These are phyloP conservation scores for Taphrina deformans DNA, from an alignment of 1,139 yeast species.

Conservation along the genomic window DNA sequence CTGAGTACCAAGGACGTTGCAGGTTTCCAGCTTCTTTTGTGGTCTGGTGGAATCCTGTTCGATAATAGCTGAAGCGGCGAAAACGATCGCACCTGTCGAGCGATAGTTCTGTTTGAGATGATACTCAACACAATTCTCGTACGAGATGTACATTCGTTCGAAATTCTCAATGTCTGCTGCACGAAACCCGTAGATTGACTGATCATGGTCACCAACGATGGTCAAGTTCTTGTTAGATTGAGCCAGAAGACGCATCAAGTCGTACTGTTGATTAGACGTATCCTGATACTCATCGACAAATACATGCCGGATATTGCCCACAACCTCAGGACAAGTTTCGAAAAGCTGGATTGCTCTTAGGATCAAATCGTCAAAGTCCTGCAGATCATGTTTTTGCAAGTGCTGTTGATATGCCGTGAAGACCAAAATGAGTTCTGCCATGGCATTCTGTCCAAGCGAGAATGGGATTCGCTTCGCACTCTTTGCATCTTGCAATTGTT, in stretches of 20 bases:
- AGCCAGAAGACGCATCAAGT: constrained; percentile 63
- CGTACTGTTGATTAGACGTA: constrained; percentile 74
- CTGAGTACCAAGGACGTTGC: constrained; percentile 46
- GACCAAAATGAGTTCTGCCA: constrained; percentile 40
- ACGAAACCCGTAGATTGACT: constrained; percentile 85
- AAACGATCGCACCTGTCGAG: constrained; percentile 67
- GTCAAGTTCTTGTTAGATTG: constrained; percentile 58
- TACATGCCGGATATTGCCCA: constrained; percentile 62
- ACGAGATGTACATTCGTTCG: constrained; percentile 56
- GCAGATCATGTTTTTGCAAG: constrained; percentile 49
- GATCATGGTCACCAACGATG: constrained; percentile 95
- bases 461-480: constrained; percentile 3
- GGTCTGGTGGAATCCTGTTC: constrained; percentile 52
- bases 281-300: constrained; percentile 95
- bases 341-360: constrained; percentile 57
- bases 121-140: constrained; percentile 48
- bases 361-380: constrained; percentile 86
- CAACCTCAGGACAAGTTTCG: constrained; percentile 50
- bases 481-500: neutral
- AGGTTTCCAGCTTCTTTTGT: constrained; percentile 35
- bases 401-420: constrained; percentile 58
- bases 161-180: constrained; percentile 76
- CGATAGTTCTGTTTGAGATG: constrained; percentile 72
- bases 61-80: constrained; percentile 67
- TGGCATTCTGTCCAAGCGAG: neutral